phyloP scores from a whole-genome alignment of 805 yeast genomes.

The Pichia phayaonensis region DNA sequence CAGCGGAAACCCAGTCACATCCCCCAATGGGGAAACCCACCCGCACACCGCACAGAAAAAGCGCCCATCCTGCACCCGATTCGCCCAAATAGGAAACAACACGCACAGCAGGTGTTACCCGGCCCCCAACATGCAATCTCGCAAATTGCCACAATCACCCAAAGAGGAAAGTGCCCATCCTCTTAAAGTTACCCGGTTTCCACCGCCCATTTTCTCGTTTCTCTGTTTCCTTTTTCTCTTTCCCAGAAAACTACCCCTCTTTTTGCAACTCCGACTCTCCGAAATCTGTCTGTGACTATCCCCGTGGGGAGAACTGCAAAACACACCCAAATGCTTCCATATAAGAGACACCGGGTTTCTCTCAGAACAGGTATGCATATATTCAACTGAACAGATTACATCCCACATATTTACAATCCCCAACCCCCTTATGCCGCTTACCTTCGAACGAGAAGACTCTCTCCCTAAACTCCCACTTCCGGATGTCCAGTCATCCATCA shows the following conservation, averaged over 20 bases:
- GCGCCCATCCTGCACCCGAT: constrained; percentile 6
- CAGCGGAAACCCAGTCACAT: not conserved
- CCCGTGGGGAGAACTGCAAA: not conserved
- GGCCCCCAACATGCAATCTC: not conserved
- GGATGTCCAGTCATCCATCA: constrained; percentile 38
- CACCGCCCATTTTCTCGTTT: not conserved
- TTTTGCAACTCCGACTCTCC: constrained; percentile 2
- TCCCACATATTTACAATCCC: too few species aligned
- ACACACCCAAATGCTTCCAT: too few species aligned
- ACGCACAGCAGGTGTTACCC: constrained; percentile 13
- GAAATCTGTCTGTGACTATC: not conserved
- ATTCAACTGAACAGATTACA: too few species aligned
- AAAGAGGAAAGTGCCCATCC: not conserved
- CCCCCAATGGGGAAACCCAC: constrained; percentile 5
- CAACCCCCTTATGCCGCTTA: constrained; percentile 14
- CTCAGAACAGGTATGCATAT: too few species aligned
- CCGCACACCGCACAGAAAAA: not conserved
- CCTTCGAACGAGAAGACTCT: constrained; percentile 34
- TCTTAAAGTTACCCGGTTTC: constrained; percentile 2
- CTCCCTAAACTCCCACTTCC: constrained; percentile 65
- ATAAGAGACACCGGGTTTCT: too few species aligned
- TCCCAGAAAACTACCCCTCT: not conserved
- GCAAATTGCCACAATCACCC: not conserved
- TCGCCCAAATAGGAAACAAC: constrained; percentile 14
- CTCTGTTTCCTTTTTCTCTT: not conserved